Percentiles rank a stretch among this genome's conserved stretches.
Conservation (phyloP, 345 rosid species). For the Barbarea vulgaris region DNA sequence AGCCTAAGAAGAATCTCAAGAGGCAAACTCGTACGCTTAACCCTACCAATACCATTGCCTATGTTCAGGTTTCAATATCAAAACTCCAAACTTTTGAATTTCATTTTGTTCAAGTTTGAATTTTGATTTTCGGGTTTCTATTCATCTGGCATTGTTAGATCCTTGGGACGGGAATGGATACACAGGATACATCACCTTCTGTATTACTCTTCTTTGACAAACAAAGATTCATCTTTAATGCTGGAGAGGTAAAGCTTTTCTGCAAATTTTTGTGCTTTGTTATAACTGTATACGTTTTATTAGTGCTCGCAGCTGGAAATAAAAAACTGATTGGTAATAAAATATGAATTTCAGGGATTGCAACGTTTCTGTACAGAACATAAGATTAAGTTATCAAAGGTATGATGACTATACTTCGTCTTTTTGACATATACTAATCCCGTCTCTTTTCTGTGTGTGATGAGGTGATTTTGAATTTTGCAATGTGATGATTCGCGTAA, state of each 20-base stretch:
- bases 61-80: constrained; percentile 67
- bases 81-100: neutral
- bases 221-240: constrained; percentile 95
- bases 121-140: neutral
- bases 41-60: constrained; percentile 83
- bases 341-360: constrained; percentile 62
- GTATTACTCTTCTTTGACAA: constrained; percentile 94
- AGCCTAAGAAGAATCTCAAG: constrained; percentile 69
- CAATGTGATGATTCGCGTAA: constrained; percentile 22
- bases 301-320: neutral
- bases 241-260: constrained; percentile 75
- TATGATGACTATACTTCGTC: constrained; percentile 33
- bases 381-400: constrained; percentile 94
- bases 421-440: no score
- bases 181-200: constrained; percentile 97
- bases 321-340: neutral
- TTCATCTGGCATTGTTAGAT: constrained; percentile 48
- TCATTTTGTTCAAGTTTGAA: constrained; percentile 24
- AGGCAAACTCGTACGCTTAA: constrained; percentile 69
- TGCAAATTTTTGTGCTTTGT: neutral
- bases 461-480: neutral
- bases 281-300: neutral
- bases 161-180: constrained; percentile 98
- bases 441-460: constrained; percentile 10
- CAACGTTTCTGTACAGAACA: constrained; percentile 95